These are phyloP conservation scores for Gymnopus androsaceus DNA, from an alignment of 1,284 basidiomycete genomes.

Conservation along the genomic window DNA sequence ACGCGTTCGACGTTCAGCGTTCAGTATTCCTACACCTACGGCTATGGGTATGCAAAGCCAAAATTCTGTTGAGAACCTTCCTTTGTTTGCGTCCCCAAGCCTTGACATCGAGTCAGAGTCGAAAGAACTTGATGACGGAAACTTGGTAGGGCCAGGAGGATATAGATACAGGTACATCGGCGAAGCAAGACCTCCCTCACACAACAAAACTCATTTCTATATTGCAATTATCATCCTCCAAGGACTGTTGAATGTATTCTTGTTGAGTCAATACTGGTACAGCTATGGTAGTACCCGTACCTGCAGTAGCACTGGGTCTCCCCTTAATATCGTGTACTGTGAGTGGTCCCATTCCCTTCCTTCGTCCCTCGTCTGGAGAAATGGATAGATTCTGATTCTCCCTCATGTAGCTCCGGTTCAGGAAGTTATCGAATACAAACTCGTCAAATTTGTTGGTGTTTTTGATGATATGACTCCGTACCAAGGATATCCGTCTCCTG, in stretches of 20 bases:
- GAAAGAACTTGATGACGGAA: background rate
- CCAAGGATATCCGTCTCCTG: conserved; percentile 24
- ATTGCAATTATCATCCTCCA: background rate
- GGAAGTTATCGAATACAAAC: conserved; percentile 20
- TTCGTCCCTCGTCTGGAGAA: too few relatives aligned
- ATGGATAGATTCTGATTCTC: background rate
- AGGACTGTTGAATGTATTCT: background rate
- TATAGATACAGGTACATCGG: background rate
- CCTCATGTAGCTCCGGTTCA: conserved; percentile 21
- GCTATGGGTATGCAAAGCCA: background rate
- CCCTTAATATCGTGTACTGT: background rate
- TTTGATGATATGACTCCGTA: conserved; percentile 22
- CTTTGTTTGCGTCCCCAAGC: background rate
- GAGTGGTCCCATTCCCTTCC: background rate
- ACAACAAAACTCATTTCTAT: background rate
- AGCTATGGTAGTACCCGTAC: too few relatives aligned
- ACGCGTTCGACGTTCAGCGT: too few relatives aligned
- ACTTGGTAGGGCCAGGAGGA: background rate
- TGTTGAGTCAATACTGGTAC: background rate
- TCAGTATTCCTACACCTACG: too few relatives aligned
- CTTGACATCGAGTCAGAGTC: too few relatives aligned
- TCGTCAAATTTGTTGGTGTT: conserved; percentile 18
- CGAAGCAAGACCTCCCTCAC: background rate
- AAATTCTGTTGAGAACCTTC: background rate
- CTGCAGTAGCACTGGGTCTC: background rate